Conservation (phyloP, 441 rosid species). For the Populus tomentosa region DNA sequence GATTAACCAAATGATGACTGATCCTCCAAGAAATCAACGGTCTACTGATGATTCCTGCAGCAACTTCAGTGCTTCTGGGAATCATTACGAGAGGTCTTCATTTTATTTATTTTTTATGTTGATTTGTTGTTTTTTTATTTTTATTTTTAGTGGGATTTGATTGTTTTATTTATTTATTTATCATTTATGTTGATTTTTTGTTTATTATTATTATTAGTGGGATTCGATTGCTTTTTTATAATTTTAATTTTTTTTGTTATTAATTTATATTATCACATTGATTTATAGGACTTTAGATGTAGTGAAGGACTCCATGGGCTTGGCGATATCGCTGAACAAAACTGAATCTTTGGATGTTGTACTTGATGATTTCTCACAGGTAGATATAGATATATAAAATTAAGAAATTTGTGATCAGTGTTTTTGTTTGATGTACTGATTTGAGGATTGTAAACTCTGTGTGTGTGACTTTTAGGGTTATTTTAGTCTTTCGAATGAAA, state of each 20-base stretch:
- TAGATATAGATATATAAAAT: background rate
- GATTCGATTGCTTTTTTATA: background rate
- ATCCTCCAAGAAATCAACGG: conserved; percentile 8
- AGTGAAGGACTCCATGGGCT: conserved; percentile 76
- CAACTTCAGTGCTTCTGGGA: background rate
- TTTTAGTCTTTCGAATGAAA: conserved; percentile 51
- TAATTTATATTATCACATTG: background rate
- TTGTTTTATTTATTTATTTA: too few species aligned
- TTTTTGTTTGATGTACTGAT: background rate
- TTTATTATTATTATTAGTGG: too few species aligned
- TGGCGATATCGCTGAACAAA: conserved; percentile 76
- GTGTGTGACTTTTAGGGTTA: conserved; percentile 50
- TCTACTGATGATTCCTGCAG: background rate
- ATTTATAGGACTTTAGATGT: conserved; percentile 49
- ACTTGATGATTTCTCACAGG: conserved; percentile 79
- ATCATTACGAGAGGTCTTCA: conserved; percentile 24
- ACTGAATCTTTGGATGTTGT: conserved; percentile 61
- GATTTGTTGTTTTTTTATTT: too few species aligned
- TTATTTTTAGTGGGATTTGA: too few species aligned
- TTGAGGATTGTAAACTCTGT: background rate
- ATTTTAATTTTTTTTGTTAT: background rate
- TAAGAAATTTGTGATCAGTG: background rate
- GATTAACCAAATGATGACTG: conserved; percentile 27
- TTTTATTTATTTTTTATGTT: background rate
- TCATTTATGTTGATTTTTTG: too few species aligned